Evolutionary conservation across 1,284 basidiomycete species (phyloP).

Genomic region (Caloboletus firmus): DNA sequence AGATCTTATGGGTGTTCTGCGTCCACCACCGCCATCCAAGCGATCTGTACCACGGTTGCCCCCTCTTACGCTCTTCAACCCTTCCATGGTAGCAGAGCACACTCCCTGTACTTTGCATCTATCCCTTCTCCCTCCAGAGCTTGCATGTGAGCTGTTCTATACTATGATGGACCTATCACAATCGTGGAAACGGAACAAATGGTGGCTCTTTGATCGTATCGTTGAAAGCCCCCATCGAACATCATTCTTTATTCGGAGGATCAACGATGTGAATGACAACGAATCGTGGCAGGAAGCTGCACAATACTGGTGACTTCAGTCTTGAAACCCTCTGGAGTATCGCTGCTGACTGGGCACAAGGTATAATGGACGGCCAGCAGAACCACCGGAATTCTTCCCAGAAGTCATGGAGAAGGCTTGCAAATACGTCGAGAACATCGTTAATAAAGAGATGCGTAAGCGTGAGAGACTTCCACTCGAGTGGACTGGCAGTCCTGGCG

Average conservation of each 20-base stretch:
- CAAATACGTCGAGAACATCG: constrained; percentile 68
- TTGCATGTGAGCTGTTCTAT: constrained; percentile 71
- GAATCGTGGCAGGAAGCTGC: constrained; percentile 62
- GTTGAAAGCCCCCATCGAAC: constrained; percentile 86
- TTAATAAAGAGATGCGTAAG: constrained; percentile 71
- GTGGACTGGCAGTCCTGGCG: constrained; percentile 49
- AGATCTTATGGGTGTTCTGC: constrained; percentile 56
- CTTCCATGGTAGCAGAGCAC: constrained; percentile 64
- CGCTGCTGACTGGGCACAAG: constrained; percentile 40
- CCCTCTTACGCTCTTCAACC: constrained; percentile 56
- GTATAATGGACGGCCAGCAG: constrained; percentile 74
- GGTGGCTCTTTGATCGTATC: constrained; percentile 80
- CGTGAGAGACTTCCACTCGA: constrained; percentile 69
- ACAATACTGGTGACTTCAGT: constrained; percentile 55
- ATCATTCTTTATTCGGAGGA: constrained; percentile 66
- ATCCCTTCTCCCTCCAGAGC: constrained; percentile 65
- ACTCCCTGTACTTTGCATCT: constrained; percentile 76
- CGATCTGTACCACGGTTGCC: constrained; percentile 43
- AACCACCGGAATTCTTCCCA: constrained; percentile 62
- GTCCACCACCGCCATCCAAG: constrained; percentile 48
- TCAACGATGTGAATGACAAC: constrained; percentile 43
- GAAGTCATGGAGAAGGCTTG: constrained; percentile 79
- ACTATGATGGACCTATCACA: constrained; percentile 62
- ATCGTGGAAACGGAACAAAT: constrained; percentile 73
- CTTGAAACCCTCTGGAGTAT: neutral